A percentile compares a stretch with the other conserved stretches of the same genome.
These are phyloP conservation scores for Termitomyces sp. DNA, from an alignment of 768 basidiomycete species.

Conservation along the genomic window DNA sequence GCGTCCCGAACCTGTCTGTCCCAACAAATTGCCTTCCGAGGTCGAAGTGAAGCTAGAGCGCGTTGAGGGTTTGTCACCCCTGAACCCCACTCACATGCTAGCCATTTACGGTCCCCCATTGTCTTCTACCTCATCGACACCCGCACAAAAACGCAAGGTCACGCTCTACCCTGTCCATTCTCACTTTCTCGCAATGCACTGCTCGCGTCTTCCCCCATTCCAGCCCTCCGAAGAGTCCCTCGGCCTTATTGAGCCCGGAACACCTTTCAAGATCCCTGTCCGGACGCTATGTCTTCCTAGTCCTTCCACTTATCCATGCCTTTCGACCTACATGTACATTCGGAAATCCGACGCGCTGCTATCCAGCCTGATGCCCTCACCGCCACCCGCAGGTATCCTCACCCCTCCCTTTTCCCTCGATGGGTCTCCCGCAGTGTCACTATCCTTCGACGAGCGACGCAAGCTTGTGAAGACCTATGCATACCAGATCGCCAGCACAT, in stretches of 20 bases:
- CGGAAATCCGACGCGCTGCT: conserved; percentile 51
- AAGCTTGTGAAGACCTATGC: conserved; percentile 24
- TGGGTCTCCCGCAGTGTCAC: neutral
- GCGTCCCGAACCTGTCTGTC: conserved; percentile 22
- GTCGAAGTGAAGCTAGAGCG: conserved; percentile 18
- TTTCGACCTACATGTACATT: conserved; percentile 67
- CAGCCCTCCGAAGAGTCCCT: conserved; percentile 26
- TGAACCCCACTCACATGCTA: conserved; percentile 50
- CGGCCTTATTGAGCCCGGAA: conserved; percentile 19
- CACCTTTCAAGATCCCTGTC: conserved; percentile 47
- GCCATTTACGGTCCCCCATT: conserved; percentile 34
- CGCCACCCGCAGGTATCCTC: conserved; percentile 26
- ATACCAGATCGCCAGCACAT: conserved; percentile 33
- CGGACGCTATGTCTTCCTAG: conserved; percentile 61
- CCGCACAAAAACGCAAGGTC: conserved; percentile 24
- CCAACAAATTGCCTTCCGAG: conserved; percentile 37
- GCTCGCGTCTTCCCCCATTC: conserved; percentile 58
- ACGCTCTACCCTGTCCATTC: conserved; percentile 68
- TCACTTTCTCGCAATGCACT: conserved; percentile 66
- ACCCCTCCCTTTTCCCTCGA: neutral
- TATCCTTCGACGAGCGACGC: conserved; percentile 1
- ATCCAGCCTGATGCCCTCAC: conserved; percentile 42
- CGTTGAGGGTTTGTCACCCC: conserved; percentile 28
- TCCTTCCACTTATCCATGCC: conserved; percentile 54
- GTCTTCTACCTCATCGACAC: conserved; percentile 9